Percentiles rank a stretch among this genome's conserved stretches.
Conservation (phyloP, 2,329 filamentous ascomycete genomes). For the Coleophoma cylindrospora region DNA sequence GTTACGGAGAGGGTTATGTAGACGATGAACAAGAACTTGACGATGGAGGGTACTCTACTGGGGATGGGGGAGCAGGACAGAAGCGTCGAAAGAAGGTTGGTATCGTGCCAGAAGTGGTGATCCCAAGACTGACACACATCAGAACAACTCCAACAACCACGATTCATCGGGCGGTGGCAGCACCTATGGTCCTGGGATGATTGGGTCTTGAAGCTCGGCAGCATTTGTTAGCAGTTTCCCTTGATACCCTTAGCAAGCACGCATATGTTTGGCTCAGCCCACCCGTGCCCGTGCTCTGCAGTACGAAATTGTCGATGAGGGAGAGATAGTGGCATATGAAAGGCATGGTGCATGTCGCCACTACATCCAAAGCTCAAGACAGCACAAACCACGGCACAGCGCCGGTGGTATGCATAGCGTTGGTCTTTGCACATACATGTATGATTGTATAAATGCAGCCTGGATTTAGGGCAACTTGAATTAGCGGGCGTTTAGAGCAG, state of each 20-base stretch:
- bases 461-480: background rate
- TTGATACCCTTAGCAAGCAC: background rate
- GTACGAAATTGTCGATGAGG: too few species aligned
- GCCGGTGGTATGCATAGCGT: too few species aligned
- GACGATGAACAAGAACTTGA: conserved; percentile 54
- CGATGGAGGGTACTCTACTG: conserved; percentile 64
- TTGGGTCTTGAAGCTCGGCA: conserved; percentile 39
- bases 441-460: background rate
- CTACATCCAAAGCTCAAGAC: too few species aligned
- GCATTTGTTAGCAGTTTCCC: background rate
- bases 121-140: conserved; percentile 18
- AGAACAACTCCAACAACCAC: conserved; percentile 20
- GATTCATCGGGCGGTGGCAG: conserved; percentile 21
- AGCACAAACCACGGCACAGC: too few species aligned
- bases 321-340: too few species aligned
- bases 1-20: conserved; percentile 66
- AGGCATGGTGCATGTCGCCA: too few species aligned
- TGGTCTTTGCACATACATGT: background rate
- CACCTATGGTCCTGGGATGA: conserved; percentile 54
- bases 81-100: conserved; percentile 64
- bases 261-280: background rate
- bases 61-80: conserved; percentile 51
- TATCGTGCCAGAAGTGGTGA: conserved; percentile 13
- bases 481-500: conserved; percentile 1
- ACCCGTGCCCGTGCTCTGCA: background rate